phyloP scores from a whole-genome alignment of 129 eudicot species.

The Pittosporum tobira region DNA sequence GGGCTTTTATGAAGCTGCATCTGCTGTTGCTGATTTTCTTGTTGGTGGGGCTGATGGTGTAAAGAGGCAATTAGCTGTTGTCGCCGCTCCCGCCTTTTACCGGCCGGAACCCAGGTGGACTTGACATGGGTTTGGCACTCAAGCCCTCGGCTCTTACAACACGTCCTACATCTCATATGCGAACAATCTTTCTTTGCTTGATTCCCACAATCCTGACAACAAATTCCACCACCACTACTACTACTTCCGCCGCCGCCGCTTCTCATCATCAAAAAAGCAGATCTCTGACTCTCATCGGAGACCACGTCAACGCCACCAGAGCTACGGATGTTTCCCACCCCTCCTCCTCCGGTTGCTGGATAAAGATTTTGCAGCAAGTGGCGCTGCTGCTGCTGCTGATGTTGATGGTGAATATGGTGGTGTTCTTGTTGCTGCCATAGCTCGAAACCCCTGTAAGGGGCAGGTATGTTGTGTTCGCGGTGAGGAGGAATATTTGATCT shows the following conservation, averaged over 20 bases:
- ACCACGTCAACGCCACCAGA: constrained; percentile 7
- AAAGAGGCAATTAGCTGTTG: constrained; percentile 29
- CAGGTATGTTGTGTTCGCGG: constrained; percentile 17
- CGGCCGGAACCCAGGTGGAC: constrained; percentile 92
- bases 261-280: constrained; percentile 50
- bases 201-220: constrained; percentile 90
- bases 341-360: constrained; percentile 25
- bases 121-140: constrained; percentile 75
- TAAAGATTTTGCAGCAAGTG: constrained; percentile 28
- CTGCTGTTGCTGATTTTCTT: constrained; percentile 11
- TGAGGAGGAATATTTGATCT: constrained; percentile 12
- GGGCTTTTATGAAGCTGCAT: constrained; percentile 7
- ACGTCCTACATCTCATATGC: constrained; percentile 79
- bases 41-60: constrained; percentile 9
- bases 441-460: constrained; percentile 36
- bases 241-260: constrained; percentile 15
- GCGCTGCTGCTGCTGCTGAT: constrained; percentile 21
- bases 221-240: constrained; percentile 27
- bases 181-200: constrained; percentile 88
- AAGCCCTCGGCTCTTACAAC: constrained; percentile 87
- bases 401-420: constrained; percentile 24
- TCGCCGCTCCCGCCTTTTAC: constrained; percentile 64
- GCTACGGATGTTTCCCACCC: background rate
- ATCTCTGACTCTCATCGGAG: constrained; percentile 38
- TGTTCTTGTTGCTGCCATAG: constrained; percentile 40